Base-by-base conservation (phyloP, 352 stramenopile genomes). In the Paralagenidium karlingii region DNA sequence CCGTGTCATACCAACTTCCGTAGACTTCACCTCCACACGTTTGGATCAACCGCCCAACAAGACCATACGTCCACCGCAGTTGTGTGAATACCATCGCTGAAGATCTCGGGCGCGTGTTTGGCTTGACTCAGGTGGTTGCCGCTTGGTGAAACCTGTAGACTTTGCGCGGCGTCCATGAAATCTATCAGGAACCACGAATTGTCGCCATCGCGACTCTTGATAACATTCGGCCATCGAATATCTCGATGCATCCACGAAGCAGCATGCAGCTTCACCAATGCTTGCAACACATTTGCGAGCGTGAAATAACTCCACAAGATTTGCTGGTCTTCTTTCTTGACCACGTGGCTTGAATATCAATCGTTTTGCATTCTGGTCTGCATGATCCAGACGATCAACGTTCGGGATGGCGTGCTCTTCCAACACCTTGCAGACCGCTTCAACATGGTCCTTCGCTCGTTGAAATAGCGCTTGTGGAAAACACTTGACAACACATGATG, bases 361-460 rank as follows among this genome's bases (percentile, higher is more conserved):
- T 38, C 18, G 22, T 16, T 43, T 43, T 43, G 38, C 38, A 43
- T 43, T 43, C 5, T 45, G 12, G 39, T 45, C 39, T 21, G 27
- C 39, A 45, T 45, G 28, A 45, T 25, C 39, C 39, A 45, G 39
- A 24, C 39, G 39, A 38, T 45, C 39, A 45, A 45, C 39, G 39
- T 45, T 45, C 9, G 39, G 29, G 40, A 47, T 36, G 15, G 22
- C 39, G 32, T 54, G 45, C n/a, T 54, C 40, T 48, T 49, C 34
- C 32, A 58, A 40, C 32, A 58, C 40, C 20, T 47, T 52, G 44
- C 52, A 58, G 7, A 62, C 41, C 31, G 16, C 37, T 54, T 54
- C 28, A 50, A 21, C 34, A 27, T 53, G 45, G 24, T 24, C 1
- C 15, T 53, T 47, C 28, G 26, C 39, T 34, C 19, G 24, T 38